Base-by-base conservation (phyloP, 305 asterid species). In the Ajuga reptans region DNA sequence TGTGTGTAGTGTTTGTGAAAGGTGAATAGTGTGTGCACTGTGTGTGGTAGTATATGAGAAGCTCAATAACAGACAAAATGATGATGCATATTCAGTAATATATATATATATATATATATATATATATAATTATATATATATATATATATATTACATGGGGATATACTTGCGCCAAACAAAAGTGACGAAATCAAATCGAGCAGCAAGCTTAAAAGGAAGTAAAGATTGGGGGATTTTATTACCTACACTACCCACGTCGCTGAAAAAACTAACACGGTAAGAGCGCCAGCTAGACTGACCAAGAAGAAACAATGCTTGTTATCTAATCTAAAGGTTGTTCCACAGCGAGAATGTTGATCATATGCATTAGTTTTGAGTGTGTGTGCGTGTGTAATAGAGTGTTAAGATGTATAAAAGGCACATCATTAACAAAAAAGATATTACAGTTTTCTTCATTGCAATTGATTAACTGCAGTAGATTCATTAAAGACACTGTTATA, bases 391-490 rank as follows among this genome's bases (percentile, higher is more conserved):
- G 63, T 43, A 24, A 24, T 17, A 1, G 15, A 7, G 42, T 29
- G 41, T 50, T 50, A 50, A 7, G 29, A 12, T 11, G 33, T 47
- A 58, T 39, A 34, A 34, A 56, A 69, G 27, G 7, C 11, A 1
- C 51, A 45, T 58, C 50, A 6, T 47, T 5, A 56, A 36, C 24
- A 57, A 36, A 83, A 96, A 87, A 60, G 86, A 84, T 55, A 79
- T 70, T 73, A 87, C 37, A 72, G 95, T 91, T 82, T 84, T 89
- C 84, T 84, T 83, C 39, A 91, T 83, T 67, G 96, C 84, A 85
- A 94, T 84, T 46, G 97, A 91, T 72, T 87, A 86, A 72, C 98
- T 94, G 96, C 83, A 84, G 62, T 76, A 68, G 51, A 62, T 73
- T 52, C 71, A 81, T 58, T 67, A n/a, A 72, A 72, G 68, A 47